Conservation (phyloP, 73 alveolate genomes). For the Paramecium pentaurelia region DNA sequence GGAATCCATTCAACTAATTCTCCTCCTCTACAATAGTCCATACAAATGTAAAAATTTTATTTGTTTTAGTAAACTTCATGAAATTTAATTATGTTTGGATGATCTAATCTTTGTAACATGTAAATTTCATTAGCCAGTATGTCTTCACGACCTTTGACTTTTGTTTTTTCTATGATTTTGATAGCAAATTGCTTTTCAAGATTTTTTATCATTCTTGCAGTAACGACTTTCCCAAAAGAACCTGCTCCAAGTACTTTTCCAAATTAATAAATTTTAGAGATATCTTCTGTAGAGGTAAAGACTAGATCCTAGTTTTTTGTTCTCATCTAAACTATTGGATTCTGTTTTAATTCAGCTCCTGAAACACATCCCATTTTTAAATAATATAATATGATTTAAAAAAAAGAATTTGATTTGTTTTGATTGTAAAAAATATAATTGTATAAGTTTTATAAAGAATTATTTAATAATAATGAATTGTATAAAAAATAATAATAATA, state of each 20-base stretch:
- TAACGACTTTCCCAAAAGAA: slow-evolving; percentile 56
- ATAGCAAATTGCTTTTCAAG: slow-evolving; percentile 56
- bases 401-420: not conserved
- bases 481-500: not conserved
- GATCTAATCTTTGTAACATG: slow-evolving; percentile 69
- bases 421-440: not conserved
- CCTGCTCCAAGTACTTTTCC: slow-evolving; percentile 61
- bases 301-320: not conserved
- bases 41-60: slow-evolving; percentile 73
- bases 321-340: not conserved
- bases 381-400: not conserved
- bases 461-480: not conserved
- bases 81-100: slow-evolving; percentile 73
- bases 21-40: slow-evolving; percentile 79
- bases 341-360: not conserved
- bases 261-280: not conserved
- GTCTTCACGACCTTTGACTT: slow-evolving; percentile 7
- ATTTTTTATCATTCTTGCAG: slow-evolving; percentile 29
- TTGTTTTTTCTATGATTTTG: slow-evolving; percentile 52
- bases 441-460: not conserved
- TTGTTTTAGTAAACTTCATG: slow-evolving; percentile 79
- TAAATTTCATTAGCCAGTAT: slow-evolving; percentile 67
- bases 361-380: not conserved
- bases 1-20: slow-evolving; percentile 72
- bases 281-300: slow-evolving; percentile 43